phyloP scores from a whole-genome alignment of 148 eudicot species.

The Chenopodium suecicum region DNA sequence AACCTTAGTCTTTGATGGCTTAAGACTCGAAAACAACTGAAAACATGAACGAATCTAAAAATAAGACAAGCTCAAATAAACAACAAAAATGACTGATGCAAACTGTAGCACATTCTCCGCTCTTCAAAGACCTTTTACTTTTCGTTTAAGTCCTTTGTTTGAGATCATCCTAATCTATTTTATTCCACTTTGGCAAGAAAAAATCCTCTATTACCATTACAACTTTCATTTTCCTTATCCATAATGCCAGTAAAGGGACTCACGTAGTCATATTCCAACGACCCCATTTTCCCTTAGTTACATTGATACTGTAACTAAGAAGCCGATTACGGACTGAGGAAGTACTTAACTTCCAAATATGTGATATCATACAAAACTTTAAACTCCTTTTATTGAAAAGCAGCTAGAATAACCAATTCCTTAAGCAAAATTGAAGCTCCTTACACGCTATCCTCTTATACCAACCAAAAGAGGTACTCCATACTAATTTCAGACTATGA shows the following conservation, averaged over 20 bases:
- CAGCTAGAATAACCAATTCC: conserved; percentile 18
- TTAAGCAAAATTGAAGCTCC: conserved; percentile 10
- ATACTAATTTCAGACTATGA: background rate
- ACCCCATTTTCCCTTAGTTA: too few species aligned
- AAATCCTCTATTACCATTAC: too few species aligned
- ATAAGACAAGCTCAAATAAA: conserved; percentile 18
- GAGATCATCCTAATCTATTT: too few species aligned
- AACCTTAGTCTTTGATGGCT: conserved; percentile 3
- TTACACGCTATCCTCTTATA: conserved; percentile 11
- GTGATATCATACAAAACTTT: background rate
- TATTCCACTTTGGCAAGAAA: too few species aligned
- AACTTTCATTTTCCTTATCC: too few species aligned
- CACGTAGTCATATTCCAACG: too few species aligned
- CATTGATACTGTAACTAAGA: too few species aligned
- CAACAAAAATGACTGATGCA: background rate
- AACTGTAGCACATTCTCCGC: background rate
- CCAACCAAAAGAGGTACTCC: conserved; percentile 3
- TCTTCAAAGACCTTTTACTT: too few species aligned
- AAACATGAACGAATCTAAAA: conserved; percentile 16
- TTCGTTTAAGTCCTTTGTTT: too few species aligned
- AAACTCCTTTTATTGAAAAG: conserved; percentile 5
- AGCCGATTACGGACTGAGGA: background rate
- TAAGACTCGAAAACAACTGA: conserved; percentile 2
- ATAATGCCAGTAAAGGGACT: too few species aligned
- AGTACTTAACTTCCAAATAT: conserved; percentile 4